A percentile compares a stretch with the other conserved stretches of the same genome.
Conservation (phyloP, 176 grass and related monocot species). For the Saccharum officinarum region DNA sequence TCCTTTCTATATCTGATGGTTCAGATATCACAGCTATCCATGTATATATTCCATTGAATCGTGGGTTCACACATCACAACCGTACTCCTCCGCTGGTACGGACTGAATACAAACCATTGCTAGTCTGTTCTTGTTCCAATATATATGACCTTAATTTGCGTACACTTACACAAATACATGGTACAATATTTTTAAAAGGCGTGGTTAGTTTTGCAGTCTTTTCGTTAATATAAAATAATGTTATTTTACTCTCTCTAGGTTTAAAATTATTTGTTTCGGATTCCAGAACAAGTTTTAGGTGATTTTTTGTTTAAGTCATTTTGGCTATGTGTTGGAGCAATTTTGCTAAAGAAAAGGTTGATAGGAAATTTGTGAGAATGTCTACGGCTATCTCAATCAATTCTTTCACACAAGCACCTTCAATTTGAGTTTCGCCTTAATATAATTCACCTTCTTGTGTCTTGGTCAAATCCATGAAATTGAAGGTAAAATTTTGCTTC, state of each 20-base stretch:
- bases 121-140: background rate
- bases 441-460: too few relatives aligned
- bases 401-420: too few relatives aligned
- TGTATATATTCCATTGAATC: slow-evolving; percentile 21
- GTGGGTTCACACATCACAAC: slow-evolving; percentile 20
- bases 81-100: background rate
- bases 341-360: background rate
- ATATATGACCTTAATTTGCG: background rate
- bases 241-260: too few relatives aligned
- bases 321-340: background rate
- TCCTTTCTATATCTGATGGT: background rate
- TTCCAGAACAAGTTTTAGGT: background rate
- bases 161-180: background rate
- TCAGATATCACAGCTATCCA: background rate
- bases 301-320: background rate
- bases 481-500: too few relatives aligned
- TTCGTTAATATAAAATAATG: too few relatives aligned
- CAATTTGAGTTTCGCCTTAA: too few relatives aligned
- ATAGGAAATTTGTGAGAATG: background rate
- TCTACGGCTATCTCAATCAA: too few relatives aligned
- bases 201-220: background rate
- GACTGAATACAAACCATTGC: too few relatives aligned
- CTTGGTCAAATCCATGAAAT: too few relatives aligned
- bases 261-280: background rate
- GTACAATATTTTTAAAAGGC: background rate